Percentiles rank a stretch among this genome's conserved stretches.
Evolutionary conservation across 148 eudicot species (phyloP).

Genomic region (Rhododendron molle): DNA sequence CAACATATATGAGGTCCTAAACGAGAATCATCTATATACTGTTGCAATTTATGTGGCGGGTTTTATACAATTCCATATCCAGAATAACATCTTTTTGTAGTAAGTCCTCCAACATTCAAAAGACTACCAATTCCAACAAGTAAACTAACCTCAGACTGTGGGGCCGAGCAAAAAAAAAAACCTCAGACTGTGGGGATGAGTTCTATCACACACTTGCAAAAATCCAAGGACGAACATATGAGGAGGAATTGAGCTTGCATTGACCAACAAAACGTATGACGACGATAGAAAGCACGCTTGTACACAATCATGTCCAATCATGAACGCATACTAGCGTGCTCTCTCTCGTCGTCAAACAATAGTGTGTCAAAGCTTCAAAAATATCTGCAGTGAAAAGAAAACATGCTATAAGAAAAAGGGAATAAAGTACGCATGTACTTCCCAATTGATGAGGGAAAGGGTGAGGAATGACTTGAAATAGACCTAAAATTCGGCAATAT

Average conservation of each 20-base stretch:
- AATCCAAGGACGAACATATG: neutral
- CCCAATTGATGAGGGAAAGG: neutral
- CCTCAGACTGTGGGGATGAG: neutral
- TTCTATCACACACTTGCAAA: neutral
- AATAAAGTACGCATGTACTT: too few relatives aligned
- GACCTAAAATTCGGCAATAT: too few relatives aligned
- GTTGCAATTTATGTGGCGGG: neutral
- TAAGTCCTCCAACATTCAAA: neutral
- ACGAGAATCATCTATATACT: neutral
- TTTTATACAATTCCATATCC: neutral
- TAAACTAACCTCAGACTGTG: neutral
- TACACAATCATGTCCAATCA: constrained; percentile 12
- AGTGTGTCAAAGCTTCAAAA: neutral
- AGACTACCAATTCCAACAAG: neutral
- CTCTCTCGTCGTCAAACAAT: constrained; percentile 53
- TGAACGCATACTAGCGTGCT: constrained; percentile 32
- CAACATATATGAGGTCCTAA: neutral
- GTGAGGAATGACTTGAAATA: too few relatives aligned
- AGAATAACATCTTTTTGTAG: neutral
- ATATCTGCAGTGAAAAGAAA: neutral
- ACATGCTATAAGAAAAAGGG: neutral
- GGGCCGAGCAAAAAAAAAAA: too few relatives aligned
- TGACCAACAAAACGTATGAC: constrained; percentile 35
- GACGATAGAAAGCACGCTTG: constrained; percentile 39
- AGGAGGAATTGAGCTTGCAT: neutral